phyloP scores from a whole-genome alignment of 1,284 basidiomycete species.

The Fomitopsis palustris region DNA sequence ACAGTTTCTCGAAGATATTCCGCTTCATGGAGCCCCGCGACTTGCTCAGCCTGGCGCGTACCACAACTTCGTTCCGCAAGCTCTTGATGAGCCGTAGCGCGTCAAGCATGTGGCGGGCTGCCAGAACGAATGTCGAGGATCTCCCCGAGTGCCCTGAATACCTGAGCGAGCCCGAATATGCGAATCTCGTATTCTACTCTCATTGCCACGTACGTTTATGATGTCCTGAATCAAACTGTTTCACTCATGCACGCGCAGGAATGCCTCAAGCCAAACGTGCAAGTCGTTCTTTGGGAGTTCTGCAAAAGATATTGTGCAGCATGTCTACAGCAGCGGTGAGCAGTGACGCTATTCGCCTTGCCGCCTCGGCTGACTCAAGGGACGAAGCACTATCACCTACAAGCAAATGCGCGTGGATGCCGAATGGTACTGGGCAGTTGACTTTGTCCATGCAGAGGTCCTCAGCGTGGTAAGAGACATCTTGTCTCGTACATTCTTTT shows the following conservation, averaged over 20 bases:
- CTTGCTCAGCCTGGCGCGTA: slow-evolving; percentile 39
- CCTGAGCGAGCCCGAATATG: slow-evolving; percentile 31
- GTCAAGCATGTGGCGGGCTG: slow-evolving; percentile 39
- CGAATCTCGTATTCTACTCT: slow-evolving; percentile 22
- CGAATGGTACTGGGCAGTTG: not conserved
- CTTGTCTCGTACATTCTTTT: not conserved
- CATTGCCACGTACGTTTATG: slow-evolving; percentile 11
- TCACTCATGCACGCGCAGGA: too few species aligned
- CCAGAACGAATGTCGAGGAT: slow-evolving; percentile 10
- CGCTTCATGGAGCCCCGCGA: slow-evolving; percentile 43
- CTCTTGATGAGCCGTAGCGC: slow-evolving; percentile 35
- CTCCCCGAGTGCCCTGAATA: slow-evolving; percentile 28
- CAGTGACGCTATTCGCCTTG: too few species aligned
- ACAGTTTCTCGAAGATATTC: too few species aligned
- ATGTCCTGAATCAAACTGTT: not conserved
- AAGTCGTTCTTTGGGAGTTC: not conserved
- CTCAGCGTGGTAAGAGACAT: not conserved
- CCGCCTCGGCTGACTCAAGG: too few species aligned
- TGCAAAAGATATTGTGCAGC: not conserved
- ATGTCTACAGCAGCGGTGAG: not conserved
- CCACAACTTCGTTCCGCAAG: slow-evolving; percentile 32
- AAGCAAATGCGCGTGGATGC: not conserved
- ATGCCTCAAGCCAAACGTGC: slow-evolving; percentile 1
- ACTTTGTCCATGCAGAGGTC: not conserved
- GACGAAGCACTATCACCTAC: too few species aligned